These are phyloP conservation scores for Inonotus hispidus DNA, from an alignment of 1,284 basidiomycete genomes.

Conservation along the genomic window DNA sequence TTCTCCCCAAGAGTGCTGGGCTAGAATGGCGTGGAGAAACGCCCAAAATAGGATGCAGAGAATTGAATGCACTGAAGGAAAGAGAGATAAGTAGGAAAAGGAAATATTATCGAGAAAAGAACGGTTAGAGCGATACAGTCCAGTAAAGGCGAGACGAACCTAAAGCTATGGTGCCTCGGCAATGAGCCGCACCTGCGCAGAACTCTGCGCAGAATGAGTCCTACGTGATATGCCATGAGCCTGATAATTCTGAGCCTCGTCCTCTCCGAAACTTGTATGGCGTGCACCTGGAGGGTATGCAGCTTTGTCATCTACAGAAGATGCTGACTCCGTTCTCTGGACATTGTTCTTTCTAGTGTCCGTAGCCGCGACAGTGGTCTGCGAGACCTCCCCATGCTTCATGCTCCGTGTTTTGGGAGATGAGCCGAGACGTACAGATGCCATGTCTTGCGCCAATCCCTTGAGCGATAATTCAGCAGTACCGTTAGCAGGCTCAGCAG, in stretches of 20 bases:
- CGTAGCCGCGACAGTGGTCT: not conserved
- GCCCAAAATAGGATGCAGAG: not conserved
- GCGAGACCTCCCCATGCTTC: not conserved
- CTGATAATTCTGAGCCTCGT: not conserved
- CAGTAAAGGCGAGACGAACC: not conserved
- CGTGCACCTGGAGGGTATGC: not conserved
- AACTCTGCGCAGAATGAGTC: constrained; percentile 14
- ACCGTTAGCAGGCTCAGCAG: not conserved
- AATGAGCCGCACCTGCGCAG: not conserved
- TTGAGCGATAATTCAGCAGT: not conserved
- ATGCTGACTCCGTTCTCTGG: not conserved
- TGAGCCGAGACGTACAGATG: not conserved
- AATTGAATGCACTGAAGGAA: not conserved
- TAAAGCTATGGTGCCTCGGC: not conserved
- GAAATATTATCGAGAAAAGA: not conserved
- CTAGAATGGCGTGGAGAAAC: not conserved
- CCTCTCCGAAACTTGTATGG: constrained; percentile 6
- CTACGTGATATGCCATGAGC: constrained; percentile 7
- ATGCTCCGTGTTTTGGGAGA: not conserved
- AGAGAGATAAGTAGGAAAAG: not conserved
- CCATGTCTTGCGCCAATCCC: constrained; percentile 6
- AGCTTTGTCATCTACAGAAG: not conserved
- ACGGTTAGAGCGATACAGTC: not conserved
- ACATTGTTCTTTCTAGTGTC: not conserved
- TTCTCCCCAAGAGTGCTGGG: too few relatives aligned